A percentile compares a stretch with the other conserved stretches of the same genome.
These are phyloP conservation scores for Leptographium galeiforme DNA, from an alignment of 2,329 filamentous ascomycete genomes.

Conservation along the genomic window DNA sequence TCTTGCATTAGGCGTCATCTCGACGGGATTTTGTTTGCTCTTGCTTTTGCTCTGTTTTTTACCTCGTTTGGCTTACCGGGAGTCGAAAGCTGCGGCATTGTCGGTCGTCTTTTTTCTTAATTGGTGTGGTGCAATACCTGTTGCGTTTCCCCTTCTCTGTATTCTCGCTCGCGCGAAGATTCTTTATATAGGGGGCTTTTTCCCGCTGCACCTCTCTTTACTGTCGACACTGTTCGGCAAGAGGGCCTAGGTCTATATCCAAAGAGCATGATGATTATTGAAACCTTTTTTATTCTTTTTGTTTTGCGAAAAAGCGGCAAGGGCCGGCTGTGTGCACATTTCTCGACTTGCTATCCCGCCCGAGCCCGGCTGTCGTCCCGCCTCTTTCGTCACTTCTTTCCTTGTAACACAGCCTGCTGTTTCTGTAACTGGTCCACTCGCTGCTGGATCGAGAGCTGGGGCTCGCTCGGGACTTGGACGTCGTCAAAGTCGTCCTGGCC, in stretches of 20 bases:
- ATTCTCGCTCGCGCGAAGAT: not conserved
- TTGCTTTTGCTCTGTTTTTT: not conserved
- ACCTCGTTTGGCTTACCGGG: not conserved
- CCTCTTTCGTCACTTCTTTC: constrained; percentile 8
- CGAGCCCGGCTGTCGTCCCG: no score
- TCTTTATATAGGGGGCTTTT: not conserved
- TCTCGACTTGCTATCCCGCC: no score
- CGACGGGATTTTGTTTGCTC: not conserved
- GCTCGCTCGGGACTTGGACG: constrained; percentile 72
- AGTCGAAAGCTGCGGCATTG: not conserved
- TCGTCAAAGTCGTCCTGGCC: constrained; percentile 96
- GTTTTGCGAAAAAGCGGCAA: no score
- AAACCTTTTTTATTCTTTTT: not conserved
- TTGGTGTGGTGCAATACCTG: not conserved
- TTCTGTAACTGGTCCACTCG: constrained; percentile 13
- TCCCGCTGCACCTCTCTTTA: not conserved
- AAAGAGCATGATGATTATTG: not conserved
- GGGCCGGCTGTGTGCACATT: no score
- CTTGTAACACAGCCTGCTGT: constrained; percentile 16
- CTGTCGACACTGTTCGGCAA: not conserved
- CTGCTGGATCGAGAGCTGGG: constrained; percentile 19
- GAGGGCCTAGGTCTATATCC: not conserved
- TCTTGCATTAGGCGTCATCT: not conserved
- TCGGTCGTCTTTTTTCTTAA: not conserved
- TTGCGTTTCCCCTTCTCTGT: not conserved